Base-by-base conservation (phyloP, 164 flowering plant species). In the Vitis rotundifolia region DNA sequence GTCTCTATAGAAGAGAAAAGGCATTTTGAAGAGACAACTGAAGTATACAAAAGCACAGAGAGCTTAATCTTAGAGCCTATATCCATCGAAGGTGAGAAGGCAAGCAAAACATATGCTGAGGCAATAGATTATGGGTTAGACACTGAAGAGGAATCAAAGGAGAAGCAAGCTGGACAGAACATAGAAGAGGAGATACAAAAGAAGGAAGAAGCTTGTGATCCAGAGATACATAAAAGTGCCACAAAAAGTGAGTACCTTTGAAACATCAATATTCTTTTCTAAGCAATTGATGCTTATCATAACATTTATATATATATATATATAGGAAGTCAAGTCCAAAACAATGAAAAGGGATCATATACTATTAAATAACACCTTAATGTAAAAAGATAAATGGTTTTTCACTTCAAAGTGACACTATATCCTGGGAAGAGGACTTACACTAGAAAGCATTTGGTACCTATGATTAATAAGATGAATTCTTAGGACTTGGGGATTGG, bases 61-160 rank as follows among this genome's bases (percentile, higher is more conserved):
- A 31, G 55, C 11, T 14, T 52, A 52, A 65, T 51, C n/a, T 28
- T 49, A 44, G 68, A 70, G 70, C 68, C 75, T 13, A 59, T 67
- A 14, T 28, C 57, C 37, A 26, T 22, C 66, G 60, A 76, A 52
- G 72, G 37, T 52, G 19, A 54, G 49, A 28, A 37, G n/a, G 15
- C 63, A 57, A 57, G 51, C 54, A 61, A 58, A 22, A 54, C 14
- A 16, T 63, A 72, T 11, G 28, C 2, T 6, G 55, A 37, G 16
- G 14, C 58, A 64, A 12, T 48, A 1, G 57, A 64, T 49, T 16
- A 10, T 29, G 53, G 37, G 9, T 51, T 61, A 49, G 66, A 73
- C 15, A 19, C 19, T 15, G 49, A 52, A 9, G 37, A 67, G 18
- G 51, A 48, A 15, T 3, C 16, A 29, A 53, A 49, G 15, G 66